phyloP scores from a whole-genome alignment of 805 yeast species.

The Ogataea populi-albae region DNA sequence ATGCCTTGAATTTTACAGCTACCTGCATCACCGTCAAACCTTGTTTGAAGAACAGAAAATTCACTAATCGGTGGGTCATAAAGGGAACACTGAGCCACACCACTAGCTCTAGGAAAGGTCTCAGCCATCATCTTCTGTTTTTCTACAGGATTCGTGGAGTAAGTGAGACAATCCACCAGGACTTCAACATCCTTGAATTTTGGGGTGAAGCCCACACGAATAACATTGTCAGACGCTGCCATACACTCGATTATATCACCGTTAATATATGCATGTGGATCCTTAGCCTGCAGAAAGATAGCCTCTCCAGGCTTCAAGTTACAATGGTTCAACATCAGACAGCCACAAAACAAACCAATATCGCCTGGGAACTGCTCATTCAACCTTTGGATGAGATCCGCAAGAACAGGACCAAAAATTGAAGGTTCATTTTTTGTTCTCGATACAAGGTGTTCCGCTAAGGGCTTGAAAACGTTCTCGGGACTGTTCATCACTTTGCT shows the following conservation, averaged over 20 bases:
- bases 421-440: conserved; percentile 61
- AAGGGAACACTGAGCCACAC: conserved; percentile 63
- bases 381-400: conserved; percentile 72
- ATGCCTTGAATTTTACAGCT: conserved; percentile 57
- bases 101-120: conserved; percentile 56
- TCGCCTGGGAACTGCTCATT: conserved; percentile 90
- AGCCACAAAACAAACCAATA: conserved; percentile 94
- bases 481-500: conserved; percentile 79
- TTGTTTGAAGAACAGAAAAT: conserved; percentile 87
- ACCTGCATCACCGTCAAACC: conserved; percentile 50
- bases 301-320: conserved; percentile 85
- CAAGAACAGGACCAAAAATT: conserved; percentile 56
- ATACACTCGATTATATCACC: conserved; percentile 99
- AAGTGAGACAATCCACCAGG: conserved; percentile 87
- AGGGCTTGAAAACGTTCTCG: conserved; percentile 51
- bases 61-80: conserved; percentile 97
- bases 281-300: conserved; percentile 93
- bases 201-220: conserved; percentile 99
- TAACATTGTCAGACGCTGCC: conserved; percentile 99
- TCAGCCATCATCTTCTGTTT: conserved; percentile 84
- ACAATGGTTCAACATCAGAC: conserved; percentile 87
- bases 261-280: conserved; percentile 95
- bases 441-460: conserved; percentile 63
- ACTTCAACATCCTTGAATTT: conserved; percentile 93
- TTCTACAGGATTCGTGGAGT: conserved; percentile 81